phyloP scores from a whole-genome alignment of 441 rosid genomes.

The Adansonia grandidieri region DNA sequence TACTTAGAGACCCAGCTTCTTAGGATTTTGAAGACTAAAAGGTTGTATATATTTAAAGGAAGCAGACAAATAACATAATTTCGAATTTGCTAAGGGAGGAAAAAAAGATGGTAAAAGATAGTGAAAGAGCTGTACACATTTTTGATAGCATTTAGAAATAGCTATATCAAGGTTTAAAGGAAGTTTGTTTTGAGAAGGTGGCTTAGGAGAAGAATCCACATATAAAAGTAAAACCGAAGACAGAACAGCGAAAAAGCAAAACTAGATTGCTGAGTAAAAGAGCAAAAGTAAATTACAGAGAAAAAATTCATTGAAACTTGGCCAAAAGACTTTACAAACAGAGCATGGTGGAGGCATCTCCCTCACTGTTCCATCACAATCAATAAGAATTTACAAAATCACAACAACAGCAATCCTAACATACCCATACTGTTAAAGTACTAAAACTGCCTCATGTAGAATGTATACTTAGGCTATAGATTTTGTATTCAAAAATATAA shows the following conservation, averaged over 20 bases:
- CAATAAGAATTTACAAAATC: conserved; percentile 8
- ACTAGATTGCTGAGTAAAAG: background rate
- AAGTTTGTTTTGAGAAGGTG: conserved; percentile 6
- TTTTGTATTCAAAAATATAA: background rate
- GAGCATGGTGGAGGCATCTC: background rate
- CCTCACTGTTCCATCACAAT: background rate
- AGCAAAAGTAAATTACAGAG: background rate
- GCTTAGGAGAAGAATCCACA: conserved; percentile 10
- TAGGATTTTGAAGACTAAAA: background rate
- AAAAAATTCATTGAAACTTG: background rate
- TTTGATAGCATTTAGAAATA: background rate
- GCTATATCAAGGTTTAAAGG: background rate
- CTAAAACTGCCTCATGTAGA: background rate
- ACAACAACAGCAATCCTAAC: background rate
- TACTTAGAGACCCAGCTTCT: background rate
- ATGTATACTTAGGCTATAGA: background rate
- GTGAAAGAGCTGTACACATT: background rate
- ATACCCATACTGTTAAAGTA: background rate
- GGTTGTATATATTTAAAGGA: background rate
- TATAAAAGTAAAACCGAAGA: background rate
- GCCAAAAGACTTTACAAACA: background rate
- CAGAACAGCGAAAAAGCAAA: background rate
- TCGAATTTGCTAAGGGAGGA: background rate
- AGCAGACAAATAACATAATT: background rate
- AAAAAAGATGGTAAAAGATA: background rate